phyloP scores from a whole-genome alignment of 1,139 yeast species.

The Blastobotrys elegans region DNA sequence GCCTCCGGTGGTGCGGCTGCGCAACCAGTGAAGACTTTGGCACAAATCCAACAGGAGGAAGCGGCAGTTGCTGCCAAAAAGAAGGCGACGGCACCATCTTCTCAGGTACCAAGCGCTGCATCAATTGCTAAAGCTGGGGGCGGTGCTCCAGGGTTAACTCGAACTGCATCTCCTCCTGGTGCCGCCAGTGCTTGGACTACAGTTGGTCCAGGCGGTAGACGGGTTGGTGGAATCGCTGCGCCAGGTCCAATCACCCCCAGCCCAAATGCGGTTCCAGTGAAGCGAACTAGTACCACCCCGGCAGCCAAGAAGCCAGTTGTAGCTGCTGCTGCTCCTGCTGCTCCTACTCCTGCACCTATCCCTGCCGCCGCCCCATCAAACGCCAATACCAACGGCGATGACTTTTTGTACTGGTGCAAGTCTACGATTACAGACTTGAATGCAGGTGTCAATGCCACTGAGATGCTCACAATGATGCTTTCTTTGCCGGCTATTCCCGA shows the following conservation, averaged over 20 bases:
- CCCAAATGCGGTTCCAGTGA: slow-evolving; percentile 28
- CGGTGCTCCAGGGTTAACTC: slow-evolving; percentile 13
- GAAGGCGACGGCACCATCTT: slow-evolving; percentile 20
- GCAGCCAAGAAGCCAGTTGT: slow-evolving; percentile 33
- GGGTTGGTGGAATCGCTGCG: slow-evolving; percentile 20
- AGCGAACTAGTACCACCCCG: slow-evolving; percentile 18
- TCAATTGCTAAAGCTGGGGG: slow-evolving; percentile 15
- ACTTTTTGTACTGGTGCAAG: slow-evolving; percentile 83
- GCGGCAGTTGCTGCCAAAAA: slow-evolving; percentile 32
- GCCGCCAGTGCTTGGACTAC: slow-evolving; percentile 37
- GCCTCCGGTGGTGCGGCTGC: slow-evolving; percentile 36
- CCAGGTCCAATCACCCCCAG: slow-evolving; percentile 38
- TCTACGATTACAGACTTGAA: slow-evolving; percentile 62
- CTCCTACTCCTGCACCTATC: slow-evolving; percentile 23
- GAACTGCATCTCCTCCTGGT: slow-evolving; percentile 10
- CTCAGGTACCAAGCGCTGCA: slow-evolving; percentile 17
- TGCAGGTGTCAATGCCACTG: slow-evolving; percentile 56
- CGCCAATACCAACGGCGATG: slow-evolving; percentile 39
- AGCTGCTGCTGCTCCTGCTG: slow-evolving; percentile 39
- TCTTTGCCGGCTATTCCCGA: slow-evolving; percentile 72
- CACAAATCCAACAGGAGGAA: slow-evolving; percentile 49
- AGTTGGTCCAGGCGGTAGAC: slow-evolving; percentile 33
- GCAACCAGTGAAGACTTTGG: slow-evolving; percentile 39
- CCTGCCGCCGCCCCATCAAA: slow-evolving; percentile 29
- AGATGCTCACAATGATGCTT: slow-evolving; percentile 71